phyloP scores from a whole-genome alignment of 768 basidiomycete genomes.

The Rhizopogon roseolus region DNA sequence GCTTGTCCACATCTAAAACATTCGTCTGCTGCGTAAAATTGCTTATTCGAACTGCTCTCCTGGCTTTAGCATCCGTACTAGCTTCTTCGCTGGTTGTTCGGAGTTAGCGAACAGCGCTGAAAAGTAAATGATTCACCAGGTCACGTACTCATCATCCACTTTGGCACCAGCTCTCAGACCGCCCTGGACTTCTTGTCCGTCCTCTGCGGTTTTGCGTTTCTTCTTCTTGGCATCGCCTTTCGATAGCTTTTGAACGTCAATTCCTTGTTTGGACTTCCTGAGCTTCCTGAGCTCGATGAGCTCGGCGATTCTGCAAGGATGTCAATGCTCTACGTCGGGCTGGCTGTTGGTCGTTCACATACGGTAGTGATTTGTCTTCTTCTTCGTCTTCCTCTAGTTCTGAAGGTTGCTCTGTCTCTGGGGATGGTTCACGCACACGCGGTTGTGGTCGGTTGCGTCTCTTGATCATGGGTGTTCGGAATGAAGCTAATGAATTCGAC shows the following conservation, averaged over 20 bases:
- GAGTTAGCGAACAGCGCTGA: background rate
- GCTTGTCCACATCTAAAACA: constrained; percentile 93
- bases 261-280: constrained; percentile 69
- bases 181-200: constrained; percentile 38
- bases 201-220: constrained; percentile 48
- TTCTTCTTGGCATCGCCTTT: constrained; percentile 79
- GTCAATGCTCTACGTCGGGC: constrained; percentile 7
- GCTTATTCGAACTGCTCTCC: constrained; percentile 73
- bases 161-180: constrained; percentile 55
- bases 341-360: constrained; percentile 19
- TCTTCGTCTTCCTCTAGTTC: constrained; percentile 30
- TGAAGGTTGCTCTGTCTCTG: constrained; percentile 4
- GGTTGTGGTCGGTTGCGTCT: constrained; percentile 67
- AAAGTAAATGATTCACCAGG: constrained; percentile 12
- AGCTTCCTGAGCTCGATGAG: constrained; percentile 81
- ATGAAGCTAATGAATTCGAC: background rate
- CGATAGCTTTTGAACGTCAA: constrained; percentile 80
- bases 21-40: constrained; percentile 99
- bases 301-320: constrained; percentile 59
- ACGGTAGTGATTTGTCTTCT: constrained; percentile 43
- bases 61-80: constrained; percentile 65
- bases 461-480: constrained; percentile 54
- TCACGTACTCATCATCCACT: constrained; percentile 41
- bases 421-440: constrained; percentile 47
- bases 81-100: constrained; percentile 45